Evolutionary conservation across 129 eudicot genomes (phyloP), one percentile per base, ranked within the genome.

Genomic region (Mikania micrantha): DNA sequence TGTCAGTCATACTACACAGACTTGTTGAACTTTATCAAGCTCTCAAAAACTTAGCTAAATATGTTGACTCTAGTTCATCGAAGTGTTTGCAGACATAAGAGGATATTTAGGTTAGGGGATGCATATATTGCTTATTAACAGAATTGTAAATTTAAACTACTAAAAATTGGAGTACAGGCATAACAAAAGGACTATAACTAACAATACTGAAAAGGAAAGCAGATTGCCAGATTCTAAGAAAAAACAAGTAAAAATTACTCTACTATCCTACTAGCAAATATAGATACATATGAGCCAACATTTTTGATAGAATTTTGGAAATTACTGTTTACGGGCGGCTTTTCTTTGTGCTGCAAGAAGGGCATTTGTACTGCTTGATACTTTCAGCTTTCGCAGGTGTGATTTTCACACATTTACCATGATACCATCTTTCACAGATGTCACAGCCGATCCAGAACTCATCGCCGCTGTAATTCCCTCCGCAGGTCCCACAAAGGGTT

Each of bases 401-500:
- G 45, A 87, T 87, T 67, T 83, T 83, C 74, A 83, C 94, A 70
- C 89, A 87, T 62, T 87, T 87, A 2, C 94, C 94, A 31, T 87
- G 94, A 67, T 70, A 87, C 94, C 94, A 87, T 79, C 83, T 83
- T 68, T 87, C 94, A 47, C 95, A 87, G 3, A 87, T 87, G 74
- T 84, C 95, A 60, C 95, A 87, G 41, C 90, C 86, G 44, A 87
- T 87, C 95, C 95, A 87, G 72, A 87, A 87, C 54, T 84, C 95
- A 52, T 87, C 95, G 1, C 87, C 90, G 50, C 84, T 81, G 85
- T 84, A 84, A 63, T 79, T 81, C 59, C 90, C 90, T 19, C 90
- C 95, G 61, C 95, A 87, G 70, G 83, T 87, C 32, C 95, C 95
- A 63, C 95, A 87, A 6, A 81, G 77, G 31, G 95, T 81, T 74